phyloP scores from a whole-genome alignment of 495 filamentous ascomycete genomes.

The Hyphodiscus hymeniophilus region DNA sequence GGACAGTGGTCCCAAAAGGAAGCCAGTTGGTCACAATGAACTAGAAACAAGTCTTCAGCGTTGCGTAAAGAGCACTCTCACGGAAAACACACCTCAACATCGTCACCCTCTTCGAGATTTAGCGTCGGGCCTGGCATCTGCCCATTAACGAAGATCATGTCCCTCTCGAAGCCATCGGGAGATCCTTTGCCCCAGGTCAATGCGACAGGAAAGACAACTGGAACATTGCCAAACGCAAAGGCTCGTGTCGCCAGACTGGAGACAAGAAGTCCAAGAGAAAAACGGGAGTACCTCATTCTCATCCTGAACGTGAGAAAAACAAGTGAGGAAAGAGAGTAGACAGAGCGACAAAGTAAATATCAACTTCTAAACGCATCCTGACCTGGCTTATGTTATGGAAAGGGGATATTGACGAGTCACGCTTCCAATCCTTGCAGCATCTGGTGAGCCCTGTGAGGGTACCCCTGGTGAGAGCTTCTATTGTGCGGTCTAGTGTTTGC shows the following conservation, averaged over 20 bases:
- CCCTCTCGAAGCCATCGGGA: slow-evolving; percentile 32
- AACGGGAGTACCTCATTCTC: slow-evolving; percentile 4
- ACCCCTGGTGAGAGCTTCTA: too few relatives aligned
- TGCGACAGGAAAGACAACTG: not conserved
- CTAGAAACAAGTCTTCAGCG: slow-evolving; percentile 8
- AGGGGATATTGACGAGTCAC: too few relatives aligned
- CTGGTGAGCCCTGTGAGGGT: too few relatives aligned
- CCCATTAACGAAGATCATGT: slow-evolving; percentile 52
- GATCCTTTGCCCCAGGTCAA: slow-evolving; percentile 32
- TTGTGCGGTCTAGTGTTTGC: too few relatives aligned
- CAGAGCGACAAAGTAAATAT: too few relatives aligned
- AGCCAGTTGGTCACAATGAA: slow-evolving; percentile 44
- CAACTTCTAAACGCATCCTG: too few relatives aligned
- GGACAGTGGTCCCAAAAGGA: slow-evolving; percentile 44
- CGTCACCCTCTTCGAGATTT: slow-evolving; percentile 51
- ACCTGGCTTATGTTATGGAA: too few relatives aligned
- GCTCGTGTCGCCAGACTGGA: not conserved
- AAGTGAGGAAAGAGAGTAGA: not conserved
- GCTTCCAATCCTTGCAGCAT: too few relatives aligned
- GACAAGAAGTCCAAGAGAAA: not conserved
- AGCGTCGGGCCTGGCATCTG: slow-evolving; percentile 52
- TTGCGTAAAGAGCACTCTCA: not conserved
- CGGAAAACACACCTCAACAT: slow-evolving; percentile 39
- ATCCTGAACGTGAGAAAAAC: too few relatives aligned
- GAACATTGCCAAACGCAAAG: not conserved